A percentile compares a stretch with the other conserved stretches of the same genome.
Conservation (phyloP, 129 eudicot genomes). For the Arctium minus region DNA sequence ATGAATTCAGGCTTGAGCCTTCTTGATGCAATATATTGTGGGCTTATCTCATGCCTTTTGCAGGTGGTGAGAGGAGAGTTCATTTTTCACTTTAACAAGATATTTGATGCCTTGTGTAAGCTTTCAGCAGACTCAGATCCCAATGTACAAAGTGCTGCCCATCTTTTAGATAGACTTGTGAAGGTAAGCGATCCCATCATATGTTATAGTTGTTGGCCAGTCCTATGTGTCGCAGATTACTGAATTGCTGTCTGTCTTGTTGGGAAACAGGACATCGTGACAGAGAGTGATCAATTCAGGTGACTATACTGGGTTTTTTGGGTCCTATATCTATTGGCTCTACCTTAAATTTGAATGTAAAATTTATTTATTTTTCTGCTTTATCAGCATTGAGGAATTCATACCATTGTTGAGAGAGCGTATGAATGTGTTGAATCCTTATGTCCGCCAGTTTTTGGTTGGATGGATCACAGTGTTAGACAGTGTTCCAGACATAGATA, state of each 20-base stretch:
- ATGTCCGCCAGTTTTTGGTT: slow-evolving; percentile 92
- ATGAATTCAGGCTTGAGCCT: neutral
- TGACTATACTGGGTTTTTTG: slow-evolving; percentile 19
- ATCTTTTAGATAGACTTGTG: slow-evolving; percentile 94
- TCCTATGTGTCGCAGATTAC: slow-evolving; percentile 5
- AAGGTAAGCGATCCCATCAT: slow-evolving; percentile 43
- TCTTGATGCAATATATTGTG: slow-evolving; percentile 14
- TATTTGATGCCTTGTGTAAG: slow-evolving; percentile 93
- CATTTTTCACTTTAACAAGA: slow-evolving; percentile 90
- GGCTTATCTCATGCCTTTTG: slow-evolving; percentile 28
- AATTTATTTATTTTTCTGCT: neutral
- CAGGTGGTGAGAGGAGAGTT: slow-evolving; percentile 98
- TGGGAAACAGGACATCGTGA: slow-evolving; percentile 80
- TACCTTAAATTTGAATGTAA: neutral
- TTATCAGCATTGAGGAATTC: slow-evolving; percentile 91
- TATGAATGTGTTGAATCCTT: slow-evolving; percentile 96
- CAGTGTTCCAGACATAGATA: slow-evolving; percentile 97
- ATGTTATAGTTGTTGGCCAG: neutral
- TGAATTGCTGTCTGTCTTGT: slow-evolving; percentile 25
- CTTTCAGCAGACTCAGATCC: slow-evolving; percentile 98
- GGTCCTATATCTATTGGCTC: slow-evolving; percentile 10
- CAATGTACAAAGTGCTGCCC: slow-evolving; percentile 98
- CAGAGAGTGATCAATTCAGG: slow-evolving; percentile 97
- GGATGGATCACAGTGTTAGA: slow-evolving; percentile 97
- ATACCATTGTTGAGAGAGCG: slow-evolving; percentile 96